Percentiles rank a stretch among this genome's conserved stretches.
These are phyloP conservation scores for Eimeria tenella DNA, from an alignment of 169 alveolate species.

Conservation along the genomic window DNA sequence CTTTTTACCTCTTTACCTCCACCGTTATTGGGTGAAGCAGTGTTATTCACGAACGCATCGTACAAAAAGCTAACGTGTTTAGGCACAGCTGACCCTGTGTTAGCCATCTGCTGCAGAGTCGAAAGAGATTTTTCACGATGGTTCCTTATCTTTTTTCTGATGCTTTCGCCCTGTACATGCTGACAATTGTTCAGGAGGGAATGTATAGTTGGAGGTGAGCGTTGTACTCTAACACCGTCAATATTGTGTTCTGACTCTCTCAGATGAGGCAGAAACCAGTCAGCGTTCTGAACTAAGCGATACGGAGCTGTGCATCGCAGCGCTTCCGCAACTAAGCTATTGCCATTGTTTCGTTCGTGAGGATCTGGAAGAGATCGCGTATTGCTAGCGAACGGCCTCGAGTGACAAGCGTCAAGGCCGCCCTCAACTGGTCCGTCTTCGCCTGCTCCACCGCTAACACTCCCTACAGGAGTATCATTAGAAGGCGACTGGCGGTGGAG, in stretches of 20 bases:
- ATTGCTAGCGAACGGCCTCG: neutral
- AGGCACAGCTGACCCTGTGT: constrained; percentile 34
- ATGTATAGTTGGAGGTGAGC: constrained; percentile 39
- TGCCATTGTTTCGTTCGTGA: neutral
- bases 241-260: neutral
- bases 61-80: constrained; percentile 54
- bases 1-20: neutral
- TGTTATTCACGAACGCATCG: constrained; percentile 41
- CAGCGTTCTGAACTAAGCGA: constrained; percentile 59
- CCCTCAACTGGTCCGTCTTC: neutral
- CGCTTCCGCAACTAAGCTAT: constrained; percentile 61
- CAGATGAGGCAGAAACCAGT: constrained; percentile 14
- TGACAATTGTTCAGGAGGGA: constrained; percentile 6
- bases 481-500: no score
- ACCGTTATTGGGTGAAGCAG: neutral
- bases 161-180: neutral
- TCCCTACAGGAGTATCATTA: no score
- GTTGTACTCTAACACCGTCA: neutral
- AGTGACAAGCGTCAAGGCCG: neutral
- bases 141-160: constrained; percentile 19
- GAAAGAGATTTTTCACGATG: constrained; percentile 15
- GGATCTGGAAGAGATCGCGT: neutral
- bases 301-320: constrained; percentile 56
- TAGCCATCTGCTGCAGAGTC: constrained; percentile 33
- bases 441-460: neutral